These are phyloP conservation scores for Metschnikowia lochheadii DNA, from an alignment of 805 yeast genomes.

Conservation along the genomic window DNA sequence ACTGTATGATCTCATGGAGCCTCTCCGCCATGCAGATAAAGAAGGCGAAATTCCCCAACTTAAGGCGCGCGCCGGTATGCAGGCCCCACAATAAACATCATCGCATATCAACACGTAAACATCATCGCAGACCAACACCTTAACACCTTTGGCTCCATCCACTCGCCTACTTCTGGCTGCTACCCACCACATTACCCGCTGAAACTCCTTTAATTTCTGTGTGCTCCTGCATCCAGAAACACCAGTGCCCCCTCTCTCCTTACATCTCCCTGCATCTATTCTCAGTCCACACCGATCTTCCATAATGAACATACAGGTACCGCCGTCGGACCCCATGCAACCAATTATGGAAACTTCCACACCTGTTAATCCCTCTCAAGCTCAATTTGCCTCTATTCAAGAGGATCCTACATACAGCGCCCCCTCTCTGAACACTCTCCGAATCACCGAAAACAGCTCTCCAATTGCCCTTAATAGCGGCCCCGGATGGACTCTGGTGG, in stretches of 20 bases:
- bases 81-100: not conserved
- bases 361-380: conserved; percentile 11
- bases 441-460: not conserved
- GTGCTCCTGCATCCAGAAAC: not conserved
- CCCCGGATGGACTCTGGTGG: not conserved
- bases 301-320: not conserved
- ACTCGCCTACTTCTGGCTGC: too few species aligned
- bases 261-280: not conserved
- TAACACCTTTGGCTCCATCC: not conserved
- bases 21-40: not conserved
- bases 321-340: conserved; percentile 12
- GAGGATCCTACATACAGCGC: not conserved
- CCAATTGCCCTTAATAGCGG: conserved; percentile 7
- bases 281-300: not conserved
- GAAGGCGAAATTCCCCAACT: not conserved
- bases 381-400: not conserved
- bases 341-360: conserved; percentile 18
- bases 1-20: conserved; percentile 6
- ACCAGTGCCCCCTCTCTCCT: not conserved
- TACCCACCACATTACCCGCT: too few species aligned
- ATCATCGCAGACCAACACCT: not conserved
- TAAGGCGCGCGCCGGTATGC: not conserved
- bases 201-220: too few species aligned
- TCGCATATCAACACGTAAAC: not conserved
- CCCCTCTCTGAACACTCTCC: not conserved